Evolutionary conservation across 1,139 yeast genomes (phyloP).

Genomic region (Sugiyamaella castrensis): DNA sequence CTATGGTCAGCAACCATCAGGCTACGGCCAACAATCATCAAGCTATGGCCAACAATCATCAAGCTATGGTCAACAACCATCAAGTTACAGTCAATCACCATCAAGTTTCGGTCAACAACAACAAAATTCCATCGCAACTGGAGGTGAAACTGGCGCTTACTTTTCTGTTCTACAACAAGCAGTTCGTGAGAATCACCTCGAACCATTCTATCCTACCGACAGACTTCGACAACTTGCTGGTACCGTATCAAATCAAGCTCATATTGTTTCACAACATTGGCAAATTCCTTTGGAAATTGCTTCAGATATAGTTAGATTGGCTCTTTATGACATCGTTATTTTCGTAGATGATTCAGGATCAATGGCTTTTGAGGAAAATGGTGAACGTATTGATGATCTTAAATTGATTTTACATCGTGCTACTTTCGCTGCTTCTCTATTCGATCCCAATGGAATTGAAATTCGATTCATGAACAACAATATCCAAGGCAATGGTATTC

Average conservation of each 20-base stretch:
- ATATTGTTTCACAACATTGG: conserved; percentile 31
- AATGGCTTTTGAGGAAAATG: conserved; percentile 39
- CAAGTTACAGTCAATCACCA: conserved; percentile 6
- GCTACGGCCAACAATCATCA: conserved; percentile 9
- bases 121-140: conserved; percentile 8
- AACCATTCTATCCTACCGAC: conserved; percentile 36
- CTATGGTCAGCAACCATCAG: conserved; percentile 23
- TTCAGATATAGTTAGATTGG: conserved; percentile 33
- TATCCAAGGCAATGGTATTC: conserved; percentile 32
- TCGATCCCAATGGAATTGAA: conserved; percentile 37
- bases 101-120: conserved; percentile 2
- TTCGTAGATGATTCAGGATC: conserved; percentile 39
- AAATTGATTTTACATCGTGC: conserved; percentile 35
- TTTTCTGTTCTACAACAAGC: conserved; percentile 28
- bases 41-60: conserved; percentile 11
- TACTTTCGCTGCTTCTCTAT: conserved; percentile 35
- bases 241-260: conserved; percentile 28
- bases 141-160: conserved; percentile 11
- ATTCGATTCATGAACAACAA: conserved; percentile 36
- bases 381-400: conserved; percentile 39
- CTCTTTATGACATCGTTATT: conserved; percentile 36
- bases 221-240: conserved; percentile 33
- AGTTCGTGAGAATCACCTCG: conserved; percentile 34
- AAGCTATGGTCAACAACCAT: conserved; percentile 19
- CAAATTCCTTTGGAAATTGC: conserved; percentile 35